phyloP scores from a whole-genome alignment of 805 yeast genomes.

The Maudiozyma turicensis region DNA sequence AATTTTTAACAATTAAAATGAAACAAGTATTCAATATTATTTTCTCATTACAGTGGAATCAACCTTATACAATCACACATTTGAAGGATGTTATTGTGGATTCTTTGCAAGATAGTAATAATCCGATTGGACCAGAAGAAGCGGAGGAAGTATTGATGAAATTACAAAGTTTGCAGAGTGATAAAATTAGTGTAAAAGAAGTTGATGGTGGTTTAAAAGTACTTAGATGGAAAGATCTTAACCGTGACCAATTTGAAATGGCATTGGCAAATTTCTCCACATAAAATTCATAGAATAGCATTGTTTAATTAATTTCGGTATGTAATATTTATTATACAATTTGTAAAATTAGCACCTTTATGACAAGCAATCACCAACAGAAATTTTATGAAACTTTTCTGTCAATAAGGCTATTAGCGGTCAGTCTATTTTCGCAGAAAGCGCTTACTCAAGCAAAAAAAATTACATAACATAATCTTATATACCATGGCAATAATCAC shows the following conservation, averaged over 20 bases:
- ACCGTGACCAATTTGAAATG: slow-evolving; percentile 6
- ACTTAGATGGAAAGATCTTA: slow-evolving; percentile 21
- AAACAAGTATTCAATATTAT: slow-evolving; percentile 23
- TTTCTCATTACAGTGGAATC: slow-evolving; percentile 12
- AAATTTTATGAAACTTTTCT: too few relatives aligned
- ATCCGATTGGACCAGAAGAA: slow-evolving; percentile 25
- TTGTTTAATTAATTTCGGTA: too few relatives aligned
- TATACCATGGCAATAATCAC: too few relatives aligned
- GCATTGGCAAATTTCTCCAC: background rate
- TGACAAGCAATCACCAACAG: too few relatives aligned
- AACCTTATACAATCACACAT: slow-evolving; percentile 25
- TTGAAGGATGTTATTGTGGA: slow-evolving; percentile 22
- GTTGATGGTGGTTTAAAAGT: slow-evolving; percentile 25
- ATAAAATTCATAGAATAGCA: too few relatives aligned
- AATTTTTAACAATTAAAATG: slow-evolving; percentile 23
- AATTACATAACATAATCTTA: too few relatives aligned
- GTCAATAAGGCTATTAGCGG: too few relatives aligned
- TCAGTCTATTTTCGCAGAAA: too few relatives aligned
- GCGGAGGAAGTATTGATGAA: slow-evolving; percentile 18
- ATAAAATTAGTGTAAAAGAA: slow-evolving; percentile 10
- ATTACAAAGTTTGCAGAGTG: slow-evolving; percentile 11
- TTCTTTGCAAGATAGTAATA: slow-evolving; percentile 25
- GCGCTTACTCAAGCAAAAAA: too few relatives aligned
- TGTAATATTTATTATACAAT: too few relatives aligned
- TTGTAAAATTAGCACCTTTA: too few relatives aligned